Conservation (phyloP, 2,329 filamentous ascomycete species). For the Xylariaceae sp. region DNA sequence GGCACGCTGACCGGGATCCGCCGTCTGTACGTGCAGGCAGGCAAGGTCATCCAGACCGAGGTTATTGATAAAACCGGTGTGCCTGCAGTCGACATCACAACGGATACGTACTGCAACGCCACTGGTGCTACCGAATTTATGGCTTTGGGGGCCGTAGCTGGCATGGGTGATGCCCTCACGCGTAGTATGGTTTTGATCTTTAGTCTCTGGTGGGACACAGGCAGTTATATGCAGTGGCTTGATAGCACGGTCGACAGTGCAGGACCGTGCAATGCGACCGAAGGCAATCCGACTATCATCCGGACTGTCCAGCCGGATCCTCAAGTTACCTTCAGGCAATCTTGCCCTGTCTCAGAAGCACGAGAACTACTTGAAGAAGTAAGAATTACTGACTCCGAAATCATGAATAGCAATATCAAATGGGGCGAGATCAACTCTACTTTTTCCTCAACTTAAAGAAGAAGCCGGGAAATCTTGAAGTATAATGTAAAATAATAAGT, state of each 20-base stretch:
- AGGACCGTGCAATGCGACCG: slow-evolving; percentile 46
- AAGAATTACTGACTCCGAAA: too few species aligned
- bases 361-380: too few species aligned
- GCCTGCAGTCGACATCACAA: slow-evolving; percentile 26
- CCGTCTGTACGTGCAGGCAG: slow-evolving; percentile 35
- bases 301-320: slow-evolving; percentile 41
- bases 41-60: slow-evolving; percentile 32
- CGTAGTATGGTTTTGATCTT: slow-evolving; percentile 49
- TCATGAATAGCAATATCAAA: slow-evolving; percentile 55
- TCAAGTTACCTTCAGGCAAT: slow-evolving; percentile 50
- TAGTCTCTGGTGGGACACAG: slow-evolving; percentile 49
- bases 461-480: too few species aligned
- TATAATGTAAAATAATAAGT: too few species aligned
- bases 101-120: slow-evolving; percentile 34
- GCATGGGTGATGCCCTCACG: slow-evolving; percentile 40
- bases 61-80: slow-evolving; percentile 30
- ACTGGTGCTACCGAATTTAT: slow-evolving; percentile 32
- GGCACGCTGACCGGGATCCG: slow-evolving; percentile 32
- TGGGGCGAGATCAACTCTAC: slow-evolving; percentile 53
- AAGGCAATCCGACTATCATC: slow-evolving; percentile 45
- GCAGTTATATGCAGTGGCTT: slow-evolving; percentile 50
- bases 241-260: slow-evolving; percentile 46
- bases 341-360: too few species aligned
- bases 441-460: too few species aligned
- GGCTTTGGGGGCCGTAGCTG: slow-evolving; percentile 37